A percentile compares a stretch with the other conserved stretches of the same genome.
Conservation (phyloP, 768 basidiomycete species). For the Pulveroboletus sp. region DNA sequence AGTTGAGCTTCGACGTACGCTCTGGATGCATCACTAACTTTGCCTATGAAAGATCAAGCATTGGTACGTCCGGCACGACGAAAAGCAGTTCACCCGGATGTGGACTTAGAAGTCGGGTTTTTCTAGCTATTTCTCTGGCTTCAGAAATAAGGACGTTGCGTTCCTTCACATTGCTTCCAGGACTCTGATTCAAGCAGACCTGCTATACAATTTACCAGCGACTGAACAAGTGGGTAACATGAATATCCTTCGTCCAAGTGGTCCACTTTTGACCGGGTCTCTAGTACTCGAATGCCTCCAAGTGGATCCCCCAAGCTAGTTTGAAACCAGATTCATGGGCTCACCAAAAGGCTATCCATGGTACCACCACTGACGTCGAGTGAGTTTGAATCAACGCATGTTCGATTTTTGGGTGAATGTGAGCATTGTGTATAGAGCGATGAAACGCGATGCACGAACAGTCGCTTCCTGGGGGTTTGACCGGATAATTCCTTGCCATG, state of each 20-base stretch:
- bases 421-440: constrained; percentile 32
- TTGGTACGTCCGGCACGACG: constrained; percentile 32
- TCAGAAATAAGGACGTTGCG: constrained; percentile 75
- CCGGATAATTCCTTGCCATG: constrained; percentile 71
- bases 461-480: constrained; percentile 73
- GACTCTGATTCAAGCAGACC: constrained; percentile 74
- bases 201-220: constrained; percentile 77
- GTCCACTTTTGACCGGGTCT: background rate
- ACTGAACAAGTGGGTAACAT: constrained; percentile 58
- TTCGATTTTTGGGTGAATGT: background rate
- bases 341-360: constrained; percentile 22
- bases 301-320: constrained; percentile 26
- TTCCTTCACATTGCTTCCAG: constrained; percentile 72
- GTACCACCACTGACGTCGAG: constrained; percentile 25
- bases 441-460: constrained; percentile 58
- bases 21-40: background rate
- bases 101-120: background rate
- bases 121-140: constrained; percentile 62
- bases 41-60: constrained; percentile 40
- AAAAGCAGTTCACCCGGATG: background rate
- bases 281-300: constrained; percentile 37
- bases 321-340: constrained; percentile 30
- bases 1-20: constrained; percentile 2
- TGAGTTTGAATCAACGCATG: constrained; percentile 8
- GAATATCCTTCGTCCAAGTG: background rate